Percentiles rank a stretch among this genome's conserved stretches.
Evolutionary conservation across 2,329 filamentous ascomycete genomes (phyloP).

Genomic region (Verticillium nubilum): DNA sequence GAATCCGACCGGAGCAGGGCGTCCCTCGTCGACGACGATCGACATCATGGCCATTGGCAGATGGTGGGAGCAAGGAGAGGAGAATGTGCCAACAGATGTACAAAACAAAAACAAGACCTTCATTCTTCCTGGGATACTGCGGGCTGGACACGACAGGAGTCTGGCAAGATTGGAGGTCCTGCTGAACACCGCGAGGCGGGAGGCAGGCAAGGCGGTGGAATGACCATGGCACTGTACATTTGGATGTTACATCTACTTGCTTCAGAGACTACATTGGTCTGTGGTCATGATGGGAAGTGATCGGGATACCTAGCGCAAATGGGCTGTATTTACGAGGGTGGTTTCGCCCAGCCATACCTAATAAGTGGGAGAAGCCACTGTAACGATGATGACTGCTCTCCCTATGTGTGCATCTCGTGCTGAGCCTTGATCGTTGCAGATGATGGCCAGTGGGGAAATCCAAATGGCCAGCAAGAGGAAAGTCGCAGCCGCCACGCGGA

Average conservation of each 20-base stretch:
- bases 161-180: neutral
- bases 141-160: neutral
- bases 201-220: neutral
- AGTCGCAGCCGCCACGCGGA: neutral
- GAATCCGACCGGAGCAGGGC: neutral
- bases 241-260: neutral
- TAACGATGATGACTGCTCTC: neutral
- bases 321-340: conserved; percentile 2
- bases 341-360: conserved; percentile 1
- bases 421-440: neutral
- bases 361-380: neutral
- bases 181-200: neutral
- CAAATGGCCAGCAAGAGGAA: no score
- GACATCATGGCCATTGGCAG: neutral
- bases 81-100: neutral
- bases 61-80: neutral
- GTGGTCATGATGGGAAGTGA: neutral
- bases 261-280: neutral
- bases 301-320: neutral
- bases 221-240: neutral
- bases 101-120: neutral
- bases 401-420: no score
- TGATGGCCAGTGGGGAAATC: no score
- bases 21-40: neutral
- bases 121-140: neutral